Base-by-base conservation (phyloP, 2,329 filamentous ascomycete species). In the Cercospora nicotianae region DNA sequence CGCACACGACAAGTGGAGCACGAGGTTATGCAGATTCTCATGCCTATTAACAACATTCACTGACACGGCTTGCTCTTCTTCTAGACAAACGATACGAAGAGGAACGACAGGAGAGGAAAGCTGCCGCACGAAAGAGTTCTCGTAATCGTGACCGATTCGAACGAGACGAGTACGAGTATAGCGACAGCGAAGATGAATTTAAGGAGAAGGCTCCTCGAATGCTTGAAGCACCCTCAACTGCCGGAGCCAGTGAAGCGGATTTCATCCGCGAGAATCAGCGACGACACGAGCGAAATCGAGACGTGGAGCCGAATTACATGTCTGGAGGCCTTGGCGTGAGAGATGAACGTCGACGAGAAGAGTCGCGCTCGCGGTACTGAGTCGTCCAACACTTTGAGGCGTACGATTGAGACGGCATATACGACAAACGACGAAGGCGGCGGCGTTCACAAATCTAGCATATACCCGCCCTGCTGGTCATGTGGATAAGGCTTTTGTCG, bases 131-230 rank as follows among this genome's bases (percentile, higher is more conserved):
- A 13, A 68, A 69, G n/a, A 71, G 72, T 55, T 71, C 74, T 26
- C 75, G 75, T 20, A 71, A 73, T 42, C 72, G 70, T 63, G 74
- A 76, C 26, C 69, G 76, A 60, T 67, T 70, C 20, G 76, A 77
- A 5, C 67, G 70, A 23, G 77, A 79, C 66, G 78, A 79, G 64
- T 79, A 76, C 68, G 69, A 70, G 45, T 73, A 76, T 33, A 75
- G 73, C n/a, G 75, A 78, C 55, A 76, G 75, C 66, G 76, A 76
- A 61, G 74, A 78, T 61, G 76, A 78, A 48, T 78, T 74, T 62
- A 72, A 73, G 62, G 65, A 70, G 57, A 72, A 73, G 51, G 65
- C 70, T 42, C 75, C 75, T 0, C 74, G 73, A 66, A 76, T 78
- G 77, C 77, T 79, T 10, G 78, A 79, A 64, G 77, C 73, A 20